Evolutionary conservation across 2,329 filamentous ascomycete species (phyloP), one percentile per base, ranked within the genome.

Genomic region (Coleophoma eucalyptorum): DNA sequence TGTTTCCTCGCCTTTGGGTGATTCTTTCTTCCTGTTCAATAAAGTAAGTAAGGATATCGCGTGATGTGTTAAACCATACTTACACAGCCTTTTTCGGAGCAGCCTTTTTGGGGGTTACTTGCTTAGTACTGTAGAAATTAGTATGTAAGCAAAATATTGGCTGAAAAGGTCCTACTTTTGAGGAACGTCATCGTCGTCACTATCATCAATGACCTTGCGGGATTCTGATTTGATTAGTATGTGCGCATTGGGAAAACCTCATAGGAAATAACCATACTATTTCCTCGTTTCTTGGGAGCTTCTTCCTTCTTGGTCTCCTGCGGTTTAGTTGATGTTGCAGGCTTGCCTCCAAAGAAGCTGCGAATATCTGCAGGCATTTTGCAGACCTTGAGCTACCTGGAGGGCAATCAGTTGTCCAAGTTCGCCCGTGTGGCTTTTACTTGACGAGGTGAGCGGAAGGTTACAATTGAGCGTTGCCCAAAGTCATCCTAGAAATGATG

Each of bases 281-380:
- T 57, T 53, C 58, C 56, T 45, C 60, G 64, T 63, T 67, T 59
- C 61, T 63, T 60, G 46, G 58, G 55, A 52, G 63, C 55, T 50
- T 65, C 56, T 52, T 61, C 58, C 50, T 68, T 67, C 51, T 64
- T 64, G n/a, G 51, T 55, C 7, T 60, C 51, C 61, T 77, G 72
- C 57, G 69, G 67, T 56, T 69, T 69, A 53, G 76, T 70, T 15
- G 79, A 72, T 42, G 78, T 72, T 56, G 80, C 78, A 47, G 83
- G 81, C 68, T 91, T 91, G 54, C 87, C 83, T 50, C 87, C 84
- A 74, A 97, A 97, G 72, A 97, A 97, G 61, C 79, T 90, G 65
- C 92, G 81, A 64, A 97, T 97, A 70, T 97, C 93, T 55, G 58
- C 90, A 49, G 91, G 83, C 91, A 96, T 96, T 41, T 43, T 61